These are phyloP conservation scores for Triadica sebifera DNA, from an alignment of 345 rosid genomes.

Conservation along the genomic window DNA sequence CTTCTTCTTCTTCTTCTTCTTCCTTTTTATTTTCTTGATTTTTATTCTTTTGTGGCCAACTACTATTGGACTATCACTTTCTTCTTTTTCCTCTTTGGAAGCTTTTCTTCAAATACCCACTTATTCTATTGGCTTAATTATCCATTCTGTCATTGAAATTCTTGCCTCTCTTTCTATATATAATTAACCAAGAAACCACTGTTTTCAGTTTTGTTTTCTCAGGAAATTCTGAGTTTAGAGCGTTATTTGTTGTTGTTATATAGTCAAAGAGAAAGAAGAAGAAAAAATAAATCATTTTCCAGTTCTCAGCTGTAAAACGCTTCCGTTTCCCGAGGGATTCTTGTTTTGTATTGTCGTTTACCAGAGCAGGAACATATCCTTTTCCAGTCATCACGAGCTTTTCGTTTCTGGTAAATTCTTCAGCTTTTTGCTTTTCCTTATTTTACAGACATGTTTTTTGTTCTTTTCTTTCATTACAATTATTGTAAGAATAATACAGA, in stretches of 20 bases:
- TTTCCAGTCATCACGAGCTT: slow-evolving; percentile 13
- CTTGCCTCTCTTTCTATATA: not conserved
- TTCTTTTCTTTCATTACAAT: not conserved
- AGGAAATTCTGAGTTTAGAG: no score
- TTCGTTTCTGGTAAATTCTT: slow-evolving; percentile 1
- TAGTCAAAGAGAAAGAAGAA: not conserved
- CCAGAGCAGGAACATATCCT: not conserved
- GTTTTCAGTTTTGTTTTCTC: no score
- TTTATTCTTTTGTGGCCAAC: not conserved
- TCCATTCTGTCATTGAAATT: not conserved
- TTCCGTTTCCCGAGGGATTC: not conserved
- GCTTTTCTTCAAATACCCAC: not conserved
- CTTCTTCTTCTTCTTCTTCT: no score
- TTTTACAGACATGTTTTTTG: not conserved
- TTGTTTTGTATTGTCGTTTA: not conserved
- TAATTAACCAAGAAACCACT: no score
- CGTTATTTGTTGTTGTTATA: no score
- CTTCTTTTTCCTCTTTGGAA: not conserved
- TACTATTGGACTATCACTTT: not conserved
- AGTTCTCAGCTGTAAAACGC: not conserved
- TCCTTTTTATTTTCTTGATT: not conserved
- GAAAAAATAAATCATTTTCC: not conserved
- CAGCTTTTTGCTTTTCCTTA: not conserved
- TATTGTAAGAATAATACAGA: no score
- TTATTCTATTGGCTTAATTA: not conserved